These are phyloP conservation scores for Penicillium simplicissimum DNA, from an alignment of 495 filamentous ascomycete species.

Conservation along the genomic window DNA sequence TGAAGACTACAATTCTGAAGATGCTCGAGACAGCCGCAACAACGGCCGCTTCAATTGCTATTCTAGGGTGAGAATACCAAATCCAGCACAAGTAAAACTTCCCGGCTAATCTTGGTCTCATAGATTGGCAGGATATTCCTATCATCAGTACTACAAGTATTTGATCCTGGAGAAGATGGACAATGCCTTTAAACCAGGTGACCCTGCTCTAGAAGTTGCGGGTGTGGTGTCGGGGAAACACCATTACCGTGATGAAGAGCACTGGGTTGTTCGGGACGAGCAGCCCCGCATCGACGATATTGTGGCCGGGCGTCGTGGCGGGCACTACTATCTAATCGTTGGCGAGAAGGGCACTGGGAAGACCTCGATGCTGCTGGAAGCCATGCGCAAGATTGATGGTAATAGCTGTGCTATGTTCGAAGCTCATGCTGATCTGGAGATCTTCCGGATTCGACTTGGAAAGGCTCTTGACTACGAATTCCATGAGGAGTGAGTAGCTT, in stretches of 20 bases:
- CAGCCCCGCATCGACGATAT: conserved; percentile 78
- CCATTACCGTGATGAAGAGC: conserved; percentile 56
- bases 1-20: conserved; percentile 61
- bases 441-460: conserved; percentile 88
- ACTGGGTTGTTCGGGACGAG: conserved; percentile 83
- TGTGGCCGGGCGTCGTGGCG: conserved; percentile 63
- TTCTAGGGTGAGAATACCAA: conserved; percentile 69
- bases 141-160: conserved; percentile 87
- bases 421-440: conserved; percentile 91
- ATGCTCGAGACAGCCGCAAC: conserved; percentile 85
- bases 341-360: conserved; percentile 97
- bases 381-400: conserved; percentile 87
- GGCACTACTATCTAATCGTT: conserved; percentile 91
- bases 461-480: conserved; percentile 96
- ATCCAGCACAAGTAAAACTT: background rate
- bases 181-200: conserved; percentile 88
- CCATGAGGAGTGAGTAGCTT: conserved; percentile 54
- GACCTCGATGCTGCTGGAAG: conserved; percentile 90
- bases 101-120: conserved; percentile 18
- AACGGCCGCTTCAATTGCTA: conserved; percentile 79
- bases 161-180: conserved; percentile 86
- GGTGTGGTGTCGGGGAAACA: conserved; percentile 62
- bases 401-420: conserved; percentile 91
- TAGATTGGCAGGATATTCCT: conserved; percentile 77
- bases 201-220: conserved; percentile 87